Conservation (phyloP, 192 early-diverging fungal genomes). For the Gryganskiella cystojenkinii region DNA sequence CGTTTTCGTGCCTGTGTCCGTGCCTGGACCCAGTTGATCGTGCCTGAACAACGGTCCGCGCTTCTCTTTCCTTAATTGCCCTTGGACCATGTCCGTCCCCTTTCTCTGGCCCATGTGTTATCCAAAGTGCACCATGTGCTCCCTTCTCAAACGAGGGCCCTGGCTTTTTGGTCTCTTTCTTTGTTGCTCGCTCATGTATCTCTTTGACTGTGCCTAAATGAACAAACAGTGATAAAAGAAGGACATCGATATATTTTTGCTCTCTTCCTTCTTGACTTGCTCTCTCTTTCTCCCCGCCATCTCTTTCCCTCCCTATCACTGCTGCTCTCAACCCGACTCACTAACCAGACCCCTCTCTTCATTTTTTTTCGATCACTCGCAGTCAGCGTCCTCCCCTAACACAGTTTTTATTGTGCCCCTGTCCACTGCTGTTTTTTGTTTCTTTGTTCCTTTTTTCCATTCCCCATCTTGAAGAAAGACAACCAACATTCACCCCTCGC, state of each 20-base stretch:
- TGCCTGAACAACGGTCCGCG: too few relatives aligned
- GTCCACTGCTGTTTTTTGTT: background rate
- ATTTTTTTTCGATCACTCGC: background rate
- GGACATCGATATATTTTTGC: background rate
- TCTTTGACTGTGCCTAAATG: too few relatives aligned
- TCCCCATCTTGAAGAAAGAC: constrained; percentile 33
- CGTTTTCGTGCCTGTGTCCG: too few relatives aligned
- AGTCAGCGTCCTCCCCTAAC: background rate
- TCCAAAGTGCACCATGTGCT: too few relatives aligned
- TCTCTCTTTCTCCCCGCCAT: background rate
- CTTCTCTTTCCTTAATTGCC: too few relatives aligned
- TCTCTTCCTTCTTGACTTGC: background rate
- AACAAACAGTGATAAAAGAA: background rate
- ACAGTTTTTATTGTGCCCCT: background rate
- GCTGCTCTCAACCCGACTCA: background rate
- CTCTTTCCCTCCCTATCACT: background rate
- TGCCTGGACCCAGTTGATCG: too few relatives aligned
- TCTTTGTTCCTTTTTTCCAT: constrained; percentile 36
- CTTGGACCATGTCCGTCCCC: too few relatives aligned
- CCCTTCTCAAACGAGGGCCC: too few relatives aligned
- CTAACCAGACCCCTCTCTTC: background rate
- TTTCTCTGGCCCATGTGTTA: too few relatives aligned
- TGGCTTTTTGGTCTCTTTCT: too few relatives aligned
- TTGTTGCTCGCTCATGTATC: too few relatives aligned
- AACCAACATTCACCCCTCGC: constrained; percentile 14